Conservation (phyloP, 805 yeast species). For the Hanseniaspora thailandica region DNA sequence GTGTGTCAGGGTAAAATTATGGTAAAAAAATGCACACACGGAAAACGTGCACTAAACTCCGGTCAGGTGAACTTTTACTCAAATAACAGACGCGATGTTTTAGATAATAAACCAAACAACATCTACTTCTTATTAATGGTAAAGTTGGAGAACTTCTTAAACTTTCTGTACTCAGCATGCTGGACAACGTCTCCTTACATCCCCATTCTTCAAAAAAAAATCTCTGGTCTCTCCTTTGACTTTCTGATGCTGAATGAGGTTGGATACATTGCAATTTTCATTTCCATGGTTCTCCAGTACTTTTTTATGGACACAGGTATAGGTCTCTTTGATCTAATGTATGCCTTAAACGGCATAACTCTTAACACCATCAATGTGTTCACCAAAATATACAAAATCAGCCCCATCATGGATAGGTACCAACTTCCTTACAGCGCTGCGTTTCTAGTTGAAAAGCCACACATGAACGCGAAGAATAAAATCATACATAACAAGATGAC, state of each 20-base stretch:
- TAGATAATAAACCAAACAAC: too few relatives aligned
- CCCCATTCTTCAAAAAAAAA: neutral
- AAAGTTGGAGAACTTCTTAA: neutral
- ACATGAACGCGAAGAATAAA: neutral
- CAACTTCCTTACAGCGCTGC: neutral
- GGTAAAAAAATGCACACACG: too few relatives aligned
- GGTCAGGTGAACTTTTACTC: too few relatives aligned
- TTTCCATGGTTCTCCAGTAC: constrained; percentile 35
- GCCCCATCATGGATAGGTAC: neutral
- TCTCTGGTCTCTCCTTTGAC: constrained; percentile 40
- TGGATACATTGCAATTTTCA: constrained; percentile 37
- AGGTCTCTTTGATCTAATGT: constrained; percentile 37
- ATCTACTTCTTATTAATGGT: too few relatives aligned
- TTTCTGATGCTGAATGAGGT: constrained; percentile 35
- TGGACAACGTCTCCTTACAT: constrained; percentile 8
- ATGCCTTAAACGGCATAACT: constrained; percentile 38
- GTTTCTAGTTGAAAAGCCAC: neutral
- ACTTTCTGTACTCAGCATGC: neutral
- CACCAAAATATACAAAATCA: neutral
- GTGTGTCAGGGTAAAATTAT: too few relatives aligned
- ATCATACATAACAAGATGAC: constrained; percentile 21
- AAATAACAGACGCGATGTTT: too few relatives aligned
- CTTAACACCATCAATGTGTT: constrained; percentile 28
- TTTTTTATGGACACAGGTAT: constrained; percentile 26
- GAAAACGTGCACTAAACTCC: too few relatives aligned